Conservation (phyloP, 768 basidiomycete species). For the Lanmaoa rubissima region DNA sequence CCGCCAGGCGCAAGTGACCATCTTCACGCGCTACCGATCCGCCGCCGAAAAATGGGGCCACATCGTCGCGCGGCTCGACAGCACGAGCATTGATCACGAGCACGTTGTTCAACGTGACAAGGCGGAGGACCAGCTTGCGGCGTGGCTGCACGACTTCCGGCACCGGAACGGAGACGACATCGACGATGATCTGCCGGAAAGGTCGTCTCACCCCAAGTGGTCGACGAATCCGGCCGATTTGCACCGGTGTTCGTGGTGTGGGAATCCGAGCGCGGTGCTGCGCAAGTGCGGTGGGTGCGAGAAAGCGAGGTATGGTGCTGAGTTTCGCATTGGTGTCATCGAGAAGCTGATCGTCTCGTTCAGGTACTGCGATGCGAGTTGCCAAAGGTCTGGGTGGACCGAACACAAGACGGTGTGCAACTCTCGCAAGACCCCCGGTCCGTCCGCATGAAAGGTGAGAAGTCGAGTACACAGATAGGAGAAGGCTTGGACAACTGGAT, state of each 20-base stretch:
- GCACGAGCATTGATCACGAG: constrained; percentile 29
- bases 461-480: neutral
- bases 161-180: constrained; percentile 39
- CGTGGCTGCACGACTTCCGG: constrained; percentile 53
- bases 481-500: neutral
- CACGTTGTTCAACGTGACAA: constrained; percentile 37
- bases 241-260: constrained; percentile 62
- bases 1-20: constrained; percentile 50
- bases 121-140: constrained; percentile 54
- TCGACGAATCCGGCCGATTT: constrained; percentile 49
- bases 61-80: constrained; percentile 39
- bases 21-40: constrained; percentile 44
- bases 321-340: neutral
- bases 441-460: neutral
- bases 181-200: constrained; percentile 30
- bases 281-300: constrained; percentile 50
- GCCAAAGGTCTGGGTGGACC: constrained; percentile 16
- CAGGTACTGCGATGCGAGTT: constrained; percentile 16
- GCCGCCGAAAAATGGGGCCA: constrained; percentile 48
- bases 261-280: constrained; percentile 57
- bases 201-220: constrained; percentile 43
- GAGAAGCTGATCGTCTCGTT: neutral
- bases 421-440: neutral
- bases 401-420: constrained; percentile 16
- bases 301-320: constrained; percentile 35